Evolutionary conservation across 805 yeast species (phyloP).

Genomic region (Ogataea wickerhamii): DNA sequence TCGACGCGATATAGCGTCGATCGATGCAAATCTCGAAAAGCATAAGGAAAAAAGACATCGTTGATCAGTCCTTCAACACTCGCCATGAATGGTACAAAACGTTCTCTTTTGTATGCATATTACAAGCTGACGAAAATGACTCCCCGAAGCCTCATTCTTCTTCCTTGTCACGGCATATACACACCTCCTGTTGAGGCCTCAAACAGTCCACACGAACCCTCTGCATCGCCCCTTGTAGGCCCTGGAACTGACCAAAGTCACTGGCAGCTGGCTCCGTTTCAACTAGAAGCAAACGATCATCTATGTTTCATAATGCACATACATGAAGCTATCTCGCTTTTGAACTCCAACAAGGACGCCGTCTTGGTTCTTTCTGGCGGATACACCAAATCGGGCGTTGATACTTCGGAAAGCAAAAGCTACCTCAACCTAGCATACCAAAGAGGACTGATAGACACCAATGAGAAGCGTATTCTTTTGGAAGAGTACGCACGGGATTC

Average conservation of each 20-base stretch:
- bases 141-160: conserved; percentile 36
- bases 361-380: conserved; percentile 50
- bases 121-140: background rate
- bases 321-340: conserved; percentile 36
- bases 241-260: conserved; percentile 48
- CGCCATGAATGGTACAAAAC: too few species aligned
- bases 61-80: too few species aligned
- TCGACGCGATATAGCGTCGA: conserved; percentile 4
- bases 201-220: background rate
- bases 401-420: conserved; percentile 53
- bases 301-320: conserved; percentile 62
- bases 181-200: conserved; percentile 8
- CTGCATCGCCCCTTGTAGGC: conserved; percentile 18
- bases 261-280: conserved; percentile 70
- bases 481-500: conserved; percentile 82
- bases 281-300: conserved; percentile 67
- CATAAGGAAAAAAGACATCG: too few species aligned
- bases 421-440: conserved; percentile 45
- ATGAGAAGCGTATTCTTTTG: conserved; percentile 34
- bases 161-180: conserved; percentile 43
- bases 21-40: background rate
- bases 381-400: conserved; percentile 56
- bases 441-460: conserved; percentile 24
- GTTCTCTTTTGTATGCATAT: too few species aligned
- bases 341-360: conserved; percentile 26